Evolutionary conservation across 2,329 filamentous ascomycete species (phyloP).

Genomic region (Fusarium coffeatum): DNA sequence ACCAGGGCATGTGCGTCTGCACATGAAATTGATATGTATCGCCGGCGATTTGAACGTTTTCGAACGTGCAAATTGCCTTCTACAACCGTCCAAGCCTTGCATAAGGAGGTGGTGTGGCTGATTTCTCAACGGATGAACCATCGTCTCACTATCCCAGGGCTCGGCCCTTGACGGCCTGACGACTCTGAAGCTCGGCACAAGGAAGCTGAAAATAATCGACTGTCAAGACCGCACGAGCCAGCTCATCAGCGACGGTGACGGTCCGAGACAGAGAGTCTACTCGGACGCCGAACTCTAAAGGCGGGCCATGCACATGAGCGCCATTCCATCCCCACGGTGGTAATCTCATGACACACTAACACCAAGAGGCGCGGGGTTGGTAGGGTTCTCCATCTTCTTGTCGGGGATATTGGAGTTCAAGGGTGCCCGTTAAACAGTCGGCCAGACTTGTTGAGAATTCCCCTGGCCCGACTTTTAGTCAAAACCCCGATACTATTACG

Average conservation of each 20-base stretch:
- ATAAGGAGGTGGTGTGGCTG: slow-evolving; percentile 35
- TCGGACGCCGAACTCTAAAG: slow-evolving; percentile 25
- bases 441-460: slow-evolving; percentile 25
- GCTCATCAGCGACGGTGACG: slow-evolving; percentile 16
- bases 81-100: slow-evolving; percentile 32
- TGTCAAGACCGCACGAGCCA: slow-evolving; percentile 35
- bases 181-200: slow-evolving; percentile 13
- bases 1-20: slow-evolving; percentile 1
- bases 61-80: slow-evolving; percentile 31
- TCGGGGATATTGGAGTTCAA: slow-evolving; percentile 39
- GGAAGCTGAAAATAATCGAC: slow-evolving; percentile 9
- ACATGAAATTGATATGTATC: slow-evolving; percentile 1
- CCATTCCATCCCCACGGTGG: slow-evolving; percentile 25
- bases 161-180: slow-evolving; percentile 27
- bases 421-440: slow-evolving; percentile 35
- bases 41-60: slow-evolving; percentile 17
- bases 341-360: slow-evolving; percentile 41
- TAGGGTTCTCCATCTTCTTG: slow-evolving; percentile 37
- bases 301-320: slow-evolving; percentile 13
- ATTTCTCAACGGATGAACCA: slow-evolving; percentile 10
- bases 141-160: slow-evolving; percentile 9
- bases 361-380: slow-evolving; percentile 37
- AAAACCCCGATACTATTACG: slow-evolving; percentile 44
- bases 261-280: slow-evolving; percentile 23
- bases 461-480: slow-evolving; percentile 40